Evolutionary conservation across 148 eudicot species (phyloP), one percentile per base, ranked within the genome.

Genomic region (Bassia scoparia): DNA sequence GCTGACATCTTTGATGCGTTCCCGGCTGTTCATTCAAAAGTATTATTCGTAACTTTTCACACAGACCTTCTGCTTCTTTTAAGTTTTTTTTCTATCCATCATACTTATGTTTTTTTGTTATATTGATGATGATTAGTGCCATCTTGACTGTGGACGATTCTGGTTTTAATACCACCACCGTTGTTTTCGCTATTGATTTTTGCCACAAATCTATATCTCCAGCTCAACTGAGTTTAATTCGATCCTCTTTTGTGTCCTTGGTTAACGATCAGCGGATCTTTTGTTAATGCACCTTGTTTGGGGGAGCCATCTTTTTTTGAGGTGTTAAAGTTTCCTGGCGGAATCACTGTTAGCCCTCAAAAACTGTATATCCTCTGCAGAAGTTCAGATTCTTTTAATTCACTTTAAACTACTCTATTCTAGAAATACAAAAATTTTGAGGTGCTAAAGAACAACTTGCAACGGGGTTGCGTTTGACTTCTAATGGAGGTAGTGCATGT

Each of bases 311-410:
- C 68, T 52, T 77, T 87, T 54, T 95, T 95, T 79, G 97, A 91
- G 56, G 96, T 95, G 72, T 79, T 91, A 71, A 95, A 95, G 76
- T 89, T 95, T 83, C 82, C 81, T 58, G 97, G 96, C 37, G 97
- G 98, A 55, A 89, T 95, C 53, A 89, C 96, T 17, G 78, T 86
- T 54, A 84, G 55, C 80, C 97, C 98, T 60, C 80, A 67, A 29
- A 91, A 68, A 71, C 54, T 61, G 91, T 84, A 75, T 95, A 83
- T 80, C 97, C 87, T 43, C 82, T 95, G 84, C 98, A 95, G 74
- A 78, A 64, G 83, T 79, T 63, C 96, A 91, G 85, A 87, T 95
- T 50, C 56, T 13, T 74, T 95, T 95, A 85, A 95, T 95, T 95
- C 78, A 91, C 97, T 41, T 81, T 95, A 78, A 89, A 86, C 81